Conservation (phyloP, 129 eudicot species). For the Flaveria robusta region DNA sequence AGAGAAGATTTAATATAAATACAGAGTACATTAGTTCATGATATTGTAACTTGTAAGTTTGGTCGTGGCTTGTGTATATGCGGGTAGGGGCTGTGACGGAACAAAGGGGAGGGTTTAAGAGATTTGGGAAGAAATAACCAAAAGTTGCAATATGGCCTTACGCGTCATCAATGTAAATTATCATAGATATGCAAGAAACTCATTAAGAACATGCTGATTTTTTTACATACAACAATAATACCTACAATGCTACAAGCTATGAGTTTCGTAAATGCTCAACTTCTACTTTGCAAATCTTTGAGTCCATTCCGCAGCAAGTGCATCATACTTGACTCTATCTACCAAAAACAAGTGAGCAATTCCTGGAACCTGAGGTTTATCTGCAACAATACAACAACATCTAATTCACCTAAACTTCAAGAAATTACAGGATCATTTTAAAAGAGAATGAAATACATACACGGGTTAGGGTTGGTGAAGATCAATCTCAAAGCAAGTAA, state of each 20-base stretch:
- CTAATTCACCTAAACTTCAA: not conserved
- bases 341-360: conserved; percentile 76
- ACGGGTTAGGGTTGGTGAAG: conserved; percentile 78
- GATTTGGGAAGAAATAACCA: too few species aligned
- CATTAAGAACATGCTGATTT: not conserved
- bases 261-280: not conserved
- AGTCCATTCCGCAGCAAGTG: conserved; percentile 89
- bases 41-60: too few species aligned
- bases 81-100: too few species aligned
- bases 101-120: too few species aligned
- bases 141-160: too few species aligned
- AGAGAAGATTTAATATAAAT: too few species aligned
- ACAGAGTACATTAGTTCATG: too few species aligned
- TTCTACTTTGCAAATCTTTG: conserved; percentile 73
- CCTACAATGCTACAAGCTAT: not conserved
- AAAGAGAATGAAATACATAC: conserved; percentile 46
- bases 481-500: conserved; percentile 74
- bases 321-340: conserved; percentile 71
- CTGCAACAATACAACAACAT: conserved; percentile 46
- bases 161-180: too few species aligned
- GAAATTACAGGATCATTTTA: not conserved
- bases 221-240: not conserved
- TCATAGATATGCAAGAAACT: too few species aligned
- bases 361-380: conserved; percentile 74
- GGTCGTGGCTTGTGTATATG: too few species aligned